Conservation (phyloP, 2,329 filamentous ascomycete species). For the Xylaria sp. region DNA sequence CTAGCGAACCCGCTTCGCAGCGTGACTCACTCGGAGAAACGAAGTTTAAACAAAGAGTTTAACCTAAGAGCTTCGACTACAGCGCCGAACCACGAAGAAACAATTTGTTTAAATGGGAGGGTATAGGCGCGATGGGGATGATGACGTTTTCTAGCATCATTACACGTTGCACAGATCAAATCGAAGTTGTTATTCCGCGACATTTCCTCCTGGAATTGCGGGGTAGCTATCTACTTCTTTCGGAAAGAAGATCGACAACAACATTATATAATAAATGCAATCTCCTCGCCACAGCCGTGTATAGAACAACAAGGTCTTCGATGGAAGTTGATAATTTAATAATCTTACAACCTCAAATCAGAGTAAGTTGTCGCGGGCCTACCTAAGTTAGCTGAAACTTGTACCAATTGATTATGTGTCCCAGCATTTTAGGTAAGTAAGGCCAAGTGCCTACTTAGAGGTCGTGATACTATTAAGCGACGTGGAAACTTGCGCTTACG, state of each 20-base stretch:
- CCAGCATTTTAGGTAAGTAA: neutral
- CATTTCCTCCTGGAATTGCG: slow-evolving; percentile 29
- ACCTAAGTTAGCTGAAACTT: neutral
- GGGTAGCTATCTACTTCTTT: slow-evolving; percentile 43
- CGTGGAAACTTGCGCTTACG: slow-evolving; percentile 8
- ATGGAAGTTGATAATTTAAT: neutral
- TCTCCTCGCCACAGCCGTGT: neutral
- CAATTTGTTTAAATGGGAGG: neutral
- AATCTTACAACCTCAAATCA: neutral
- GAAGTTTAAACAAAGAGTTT: neutral
- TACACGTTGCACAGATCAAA: neutral
- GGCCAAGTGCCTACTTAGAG: neutral
- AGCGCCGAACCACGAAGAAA: too few relatives aligned
- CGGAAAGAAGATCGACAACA: slow-evolving; percentile 17
- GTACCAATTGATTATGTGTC: neutral
- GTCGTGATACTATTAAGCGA: neutral
- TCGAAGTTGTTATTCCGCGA: neutral
- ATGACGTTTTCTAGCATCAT: neutral
- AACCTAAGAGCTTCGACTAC: neutral
- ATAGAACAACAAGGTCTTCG: neutral
- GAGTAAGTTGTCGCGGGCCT: neutral
- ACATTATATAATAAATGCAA: neutral
- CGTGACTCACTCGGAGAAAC: slow-evolving; percentile 37
- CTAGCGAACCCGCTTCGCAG: slow-evolving; percentile 17
- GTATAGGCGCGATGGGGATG: neutral